Evolutionary conservation across 2,329 filamentous ascomycete genomes (phyloP).

Genomic region (Cryphonectria naterciae): DNA sequence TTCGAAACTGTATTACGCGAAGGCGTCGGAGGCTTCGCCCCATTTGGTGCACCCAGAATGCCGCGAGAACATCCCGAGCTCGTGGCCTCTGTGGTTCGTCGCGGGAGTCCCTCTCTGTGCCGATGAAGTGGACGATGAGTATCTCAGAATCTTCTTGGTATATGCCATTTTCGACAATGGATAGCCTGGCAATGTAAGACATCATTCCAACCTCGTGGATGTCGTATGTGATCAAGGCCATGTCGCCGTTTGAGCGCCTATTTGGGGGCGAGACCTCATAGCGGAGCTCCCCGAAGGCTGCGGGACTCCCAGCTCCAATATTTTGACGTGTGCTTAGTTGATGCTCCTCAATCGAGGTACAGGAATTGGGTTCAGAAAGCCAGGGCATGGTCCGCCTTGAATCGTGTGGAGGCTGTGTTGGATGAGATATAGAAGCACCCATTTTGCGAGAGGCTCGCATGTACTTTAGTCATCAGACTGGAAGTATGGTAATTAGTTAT

Average conservation of each 20-base stretch:
- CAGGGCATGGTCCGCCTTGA: background rate
- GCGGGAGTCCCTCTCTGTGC: conserved; percentile 2
- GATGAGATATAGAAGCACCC: background rate
- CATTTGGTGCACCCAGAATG: conserved; percentile 9
- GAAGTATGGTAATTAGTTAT: background rate
- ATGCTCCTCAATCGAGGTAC: background rate
- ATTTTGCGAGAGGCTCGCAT: background rate
- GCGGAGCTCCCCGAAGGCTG: background rate
- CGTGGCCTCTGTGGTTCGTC: background rate
- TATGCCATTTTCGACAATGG: background rate
- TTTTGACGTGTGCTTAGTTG: background rate
- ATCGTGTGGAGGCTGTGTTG: background rate
- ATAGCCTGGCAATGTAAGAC: conserved; percentile 2
- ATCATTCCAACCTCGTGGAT: background rate
- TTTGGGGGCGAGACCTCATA: background rate
- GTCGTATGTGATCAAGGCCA: background rate
- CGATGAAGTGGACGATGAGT: conserved; percentile 5
- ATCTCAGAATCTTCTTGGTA: background rate
- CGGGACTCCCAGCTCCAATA: background rate
- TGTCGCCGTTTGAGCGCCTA: background rate
- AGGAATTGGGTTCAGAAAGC: background rate
- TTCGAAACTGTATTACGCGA: conserved; percentile 4
- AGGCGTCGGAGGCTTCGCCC: conserved; percentile 1
- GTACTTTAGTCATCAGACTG: background rate
- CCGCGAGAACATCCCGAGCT: conserved; percentile 8